Evolutionary conservation across 805 yeast species (phyloP).

Genomic region (Yarrowia porcina): DNA sequence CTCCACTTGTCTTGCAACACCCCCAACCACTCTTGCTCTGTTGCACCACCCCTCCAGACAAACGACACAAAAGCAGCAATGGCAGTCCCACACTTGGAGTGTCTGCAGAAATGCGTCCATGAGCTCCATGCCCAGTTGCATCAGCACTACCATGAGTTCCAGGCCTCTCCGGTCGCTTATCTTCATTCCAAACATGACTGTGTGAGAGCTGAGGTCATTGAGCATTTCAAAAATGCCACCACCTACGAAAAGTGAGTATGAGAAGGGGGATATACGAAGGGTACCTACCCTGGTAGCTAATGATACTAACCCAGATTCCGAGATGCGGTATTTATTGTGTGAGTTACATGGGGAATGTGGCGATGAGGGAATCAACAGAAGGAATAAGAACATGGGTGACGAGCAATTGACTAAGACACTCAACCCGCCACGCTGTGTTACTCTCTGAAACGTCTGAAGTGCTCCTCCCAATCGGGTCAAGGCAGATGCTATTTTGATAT

Average conservation of each 20-base stretch:
- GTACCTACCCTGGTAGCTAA: no score
- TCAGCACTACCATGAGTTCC: conserved; percentile 18
- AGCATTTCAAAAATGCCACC: conserved; percentile 22
- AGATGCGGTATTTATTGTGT: conserved; percentile 26
- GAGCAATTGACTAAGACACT: not conserved
- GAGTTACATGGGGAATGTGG: conserved; percentile 6
- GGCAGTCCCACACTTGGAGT: not conserved
- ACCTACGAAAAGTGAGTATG: conserved; percentile 23
- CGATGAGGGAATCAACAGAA: not conserved
- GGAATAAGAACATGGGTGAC: not conserved
- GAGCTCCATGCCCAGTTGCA: conserved; percentile 15
- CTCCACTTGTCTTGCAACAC: not conserved
- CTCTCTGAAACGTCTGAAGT: no score
- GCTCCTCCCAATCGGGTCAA: not conserved
- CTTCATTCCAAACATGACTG: not conserved
- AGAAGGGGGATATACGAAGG: no score
- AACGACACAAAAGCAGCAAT: not conserved
- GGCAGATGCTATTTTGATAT: no score
- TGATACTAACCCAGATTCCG: conserved; percentile 25
- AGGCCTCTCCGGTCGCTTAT: conserved; percentile 23
- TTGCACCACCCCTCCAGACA: not conserved
- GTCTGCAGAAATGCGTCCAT: conserved; percentile 12
- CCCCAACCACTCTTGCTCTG: not conserved
- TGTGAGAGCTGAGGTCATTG: not conserved
- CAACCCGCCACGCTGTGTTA: no score